Conservation (phyloP, 140 eudicot genomes). For the Erigeron philadelphicus region DNA sequence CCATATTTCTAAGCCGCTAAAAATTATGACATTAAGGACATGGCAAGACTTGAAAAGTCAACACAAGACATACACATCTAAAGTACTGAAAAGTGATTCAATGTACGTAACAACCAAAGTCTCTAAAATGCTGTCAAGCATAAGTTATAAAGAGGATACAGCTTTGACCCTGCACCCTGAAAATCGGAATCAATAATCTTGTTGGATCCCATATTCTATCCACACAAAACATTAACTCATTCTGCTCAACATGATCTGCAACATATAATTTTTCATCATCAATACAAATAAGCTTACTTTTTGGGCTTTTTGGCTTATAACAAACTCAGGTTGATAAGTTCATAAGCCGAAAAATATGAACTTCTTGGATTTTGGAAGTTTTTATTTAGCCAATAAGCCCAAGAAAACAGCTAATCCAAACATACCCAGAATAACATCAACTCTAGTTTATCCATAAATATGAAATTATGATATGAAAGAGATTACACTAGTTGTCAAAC, state of each 20-base stretch:
- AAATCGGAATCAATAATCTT: constrained; percentile 31
- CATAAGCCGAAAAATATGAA: too few species aligned
- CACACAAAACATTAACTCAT: constrained; percentile 24
- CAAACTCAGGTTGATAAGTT: too few species aligned
- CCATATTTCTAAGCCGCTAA: constrained; percentile 63
- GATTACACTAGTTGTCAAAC: neutral
- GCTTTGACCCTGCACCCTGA: constrained; percentile 44
- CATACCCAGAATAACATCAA: neutral
- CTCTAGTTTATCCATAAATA: neutral
- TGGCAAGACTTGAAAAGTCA: constrained; percentile 14
- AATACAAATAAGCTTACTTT: neutral
- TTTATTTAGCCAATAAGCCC: too few species aligned
- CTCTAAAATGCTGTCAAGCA: neutral
- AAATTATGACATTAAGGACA: constrained; percentile 32
- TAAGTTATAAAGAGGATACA: constrained; percentile 31
- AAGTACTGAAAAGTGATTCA: neutral
- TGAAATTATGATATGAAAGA: too few species aligned
- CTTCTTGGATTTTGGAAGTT: too few species aligned
- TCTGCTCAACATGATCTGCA: constrained; percentile 26
- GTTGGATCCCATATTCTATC: constrained; percentile 31
- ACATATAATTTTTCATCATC: constrained; percentile 15
- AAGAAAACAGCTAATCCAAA: too few species aligned
- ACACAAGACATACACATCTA: constrained; percentile 6
- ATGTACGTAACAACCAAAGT: too few species aligned
- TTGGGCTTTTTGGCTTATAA: too few species aligned